Base-by-base conservation (phyloP, 495 filamentous ascomycete species). In the Penicillium coffeae region DNA sequence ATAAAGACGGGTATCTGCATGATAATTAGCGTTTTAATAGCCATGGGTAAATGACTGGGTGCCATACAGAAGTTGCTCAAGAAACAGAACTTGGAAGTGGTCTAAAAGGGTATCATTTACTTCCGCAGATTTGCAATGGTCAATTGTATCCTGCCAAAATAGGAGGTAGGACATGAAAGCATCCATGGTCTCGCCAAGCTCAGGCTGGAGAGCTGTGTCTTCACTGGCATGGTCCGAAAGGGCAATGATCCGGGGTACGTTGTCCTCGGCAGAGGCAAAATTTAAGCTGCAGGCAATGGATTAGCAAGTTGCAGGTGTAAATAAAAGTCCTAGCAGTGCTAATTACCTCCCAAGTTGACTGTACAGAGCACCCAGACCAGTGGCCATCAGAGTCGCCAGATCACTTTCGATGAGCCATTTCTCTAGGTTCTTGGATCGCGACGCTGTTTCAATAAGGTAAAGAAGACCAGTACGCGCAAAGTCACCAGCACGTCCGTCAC, bases 81-180 rank as follows among this genome's bases (percentile, higher is more conserved):
- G 70, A 63, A 99, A 99, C 8, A 99, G 80, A 51, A 97, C 86
- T 62, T 96, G 90, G 60, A 97, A 99, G 65, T 99, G 94, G 64
- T 97, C 94, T 34, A 99, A 72, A 18, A 99, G 71, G 0, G 90
- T 96, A 48, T 86, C 88, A 54, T 90, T 92, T 39, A 99, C 87
- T 60, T 97, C 94, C 1, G 80, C 74, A 1, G 92, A 96, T 52
- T 82, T 82, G 69, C 93, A 99, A 68, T 97, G 89, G 59, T 96
- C 90, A 39, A 99, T 77, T 13, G 95, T 89, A 65, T 99, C 93
- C 59, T 99, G 93, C 94, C 93, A 99, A 55, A 99, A 98, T 13
- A 90, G 70, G 12, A 99, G 74, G 59, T 96, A 92, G 12, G 93
- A 95, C 20, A 99, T 78, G 58, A 99, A 97, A 0, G 93, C 94